A percentile compares a stretch with the other conserved stretches of the same genome.
These are phyloP conservation scores for Halophytophthora polymorphica DNA, from an alignment of 352 stramenopile genomes.

Conservation along the genomic window DNA sequence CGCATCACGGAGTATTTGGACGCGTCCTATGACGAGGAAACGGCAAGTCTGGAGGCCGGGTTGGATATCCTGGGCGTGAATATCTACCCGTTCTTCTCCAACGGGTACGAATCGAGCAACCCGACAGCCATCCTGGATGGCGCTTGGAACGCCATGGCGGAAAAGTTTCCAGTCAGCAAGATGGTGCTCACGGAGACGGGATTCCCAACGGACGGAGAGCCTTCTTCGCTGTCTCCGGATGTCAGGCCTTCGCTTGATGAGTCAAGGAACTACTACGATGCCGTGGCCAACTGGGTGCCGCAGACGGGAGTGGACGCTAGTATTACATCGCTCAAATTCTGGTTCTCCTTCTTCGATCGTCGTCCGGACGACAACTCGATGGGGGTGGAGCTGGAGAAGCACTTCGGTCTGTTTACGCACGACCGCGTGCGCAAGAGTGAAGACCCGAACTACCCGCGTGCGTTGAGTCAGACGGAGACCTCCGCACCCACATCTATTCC, in stretches of 20 bases:
- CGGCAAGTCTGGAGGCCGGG: slow-evolving; percentile 19
- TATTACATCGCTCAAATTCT: slow-evolving; percentile 47
- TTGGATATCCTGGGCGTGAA: slow-evolving; percentile 57
- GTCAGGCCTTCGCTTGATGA: slow-evolving; percentile 35
- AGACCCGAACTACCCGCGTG: too few species aligned
- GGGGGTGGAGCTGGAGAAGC: slow-evolving; percentile 35
- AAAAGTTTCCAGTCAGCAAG: slow-evolving; percentile 32
- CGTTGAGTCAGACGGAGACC: too few species aligned
- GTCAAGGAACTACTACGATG: slow-evolving; percentile 25
- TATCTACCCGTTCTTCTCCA: slow-evolving; percentile 61
- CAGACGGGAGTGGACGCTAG: slow-evolving; percentile 15
- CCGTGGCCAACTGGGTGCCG: slow-evolving; percentile 18
- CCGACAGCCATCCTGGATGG: slow-evolving; percentile 36
- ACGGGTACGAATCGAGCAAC: slow-evolving; percentile 45
- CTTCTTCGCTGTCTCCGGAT: slow-evolving; percentile 31
- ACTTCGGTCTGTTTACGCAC: slow-evolving; percentile 60
- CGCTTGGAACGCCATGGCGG: slow-evolving; percentile 39
- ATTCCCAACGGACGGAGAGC: slow-evolving; percentile 39
- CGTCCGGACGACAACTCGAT: slow-evolving; percentile 41
- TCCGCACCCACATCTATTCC: neutral
- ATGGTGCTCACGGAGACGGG: slow-evolving; percentile 58
- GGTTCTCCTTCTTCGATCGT: slow-evolving; percentile 59
- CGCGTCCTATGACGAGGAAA: slow-evolving; percentile 29
- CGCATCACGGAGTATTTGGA: slow-evolving; percentile 51
- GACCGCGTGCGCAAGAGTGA: slow-evolving; percentile 40